These are phyloP conservation scores for Nicotiana attenuata DNA, from an alignment of 257 asterid species.

Conservation along the genomic window DNA sequence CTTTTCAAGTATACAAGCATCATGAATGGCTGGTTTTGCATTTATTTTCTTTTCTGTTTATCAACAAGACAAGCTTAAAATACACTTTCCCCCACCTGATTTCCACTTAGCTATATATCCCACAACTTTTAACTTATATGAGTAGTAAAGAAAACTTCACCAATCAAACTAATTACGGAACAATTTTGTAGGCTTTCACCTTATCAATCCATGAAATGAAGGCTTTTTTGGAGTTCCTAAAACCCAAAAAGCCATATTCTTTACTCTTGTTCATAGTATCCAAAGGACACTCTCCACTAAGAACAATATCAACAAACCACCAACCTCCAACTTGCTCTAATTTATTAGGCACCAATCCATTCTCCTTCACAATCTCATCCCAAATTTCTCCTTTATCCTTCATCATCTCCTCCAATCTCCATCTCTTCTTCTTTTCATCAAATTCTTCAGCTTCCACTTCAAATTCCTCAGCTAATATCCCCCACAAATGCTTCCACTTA, in stretches of 20 bases:
- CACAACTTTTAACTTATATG: too few species aligned
- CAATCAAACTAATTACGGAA: not conserved
- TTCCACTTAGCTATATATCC: too few species aligned
- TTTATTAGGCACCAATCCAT: slow-evolving; percentile 22
- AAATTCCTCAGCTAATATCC: slow-evolving; percentile 24
- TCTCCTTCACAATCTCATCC: slow-evolving; percentile 34
- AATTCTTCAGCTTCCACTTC: slow-evolving; percentile 23
- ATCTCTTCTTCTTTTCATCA: slow-evolving; percentile 15
- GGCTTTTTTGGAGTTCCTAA: slow-evolving; percentile 26
- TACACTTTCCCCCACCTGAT: too few species aligned
- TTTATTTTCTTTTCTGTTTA: too few species aligned
- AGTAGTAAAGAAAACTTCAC: too few species aligned
- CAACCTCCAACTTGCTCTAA: slow-evolving; percentile 27
- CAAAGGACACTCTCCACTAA: slow-evolving; percentile 9
- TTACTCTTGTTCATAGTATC: slow-evolving; percentile 29
- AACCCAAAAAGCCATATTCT: slow-evolving; percentile 34
- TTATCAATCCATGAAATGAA: slow-evolving; percentile 25
- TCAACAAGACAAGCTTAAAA: too few species aligned
- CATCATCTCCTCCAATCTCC: slow-evolving; percentile 27
- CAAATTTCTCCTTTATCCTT: slow-evolving; percentile 27
- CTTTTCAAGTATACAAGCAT: too few species aligned
- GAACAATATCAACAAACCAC: slow-evolving; percentile 30
- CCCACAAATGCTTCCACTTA: slow-evolving; percentile 36
- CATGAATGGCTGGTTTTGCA: too few species aligned
- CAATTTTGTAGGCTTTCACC: slow-evolving; percentile 18